Conservation (phyloP, 805 yeast species). For the Saccharomycopsis malanga region DNA sequence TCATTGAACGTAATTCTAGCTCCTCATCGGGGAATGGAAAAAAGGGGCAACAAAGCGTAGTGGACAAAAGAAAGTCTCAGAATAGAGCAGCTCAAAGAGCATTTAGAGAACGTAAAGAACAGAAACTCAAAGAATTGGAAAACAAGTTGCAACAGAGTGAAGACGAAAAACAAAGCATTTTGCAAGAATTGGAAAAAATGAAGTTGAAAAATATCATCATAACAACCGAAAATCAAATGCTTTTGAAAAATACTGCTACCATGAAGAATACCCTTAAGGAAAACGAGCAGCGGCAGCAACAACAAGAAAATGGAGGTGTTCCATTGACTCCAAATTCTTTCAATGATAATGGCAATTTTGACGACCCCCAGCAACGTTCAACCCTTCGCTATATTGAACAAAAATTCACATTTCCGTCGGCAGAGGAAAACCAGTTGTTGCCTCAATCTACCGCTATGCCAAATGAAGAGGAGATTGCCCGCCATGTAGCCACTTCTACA, state of each 20-base stretch:
- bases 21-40: not conserved
- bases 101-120: conserved; percentile 75
- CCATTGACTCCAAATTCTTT: conserved; percentile 1
- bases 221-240: conserved; percentile 53
- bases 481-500: not conserved
- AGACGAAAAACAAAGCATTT: conserved; percentile 40
- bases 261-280: not conserved
- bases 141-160: conserved; percentile 52
- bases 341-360: not conserved
- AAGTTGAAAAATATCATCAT: conserved; percentile 50
- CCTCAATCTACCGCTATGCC: not conserved
- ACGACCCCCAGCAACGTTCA: not conserved
- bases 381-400: not conserved
- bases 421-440: not conserved
- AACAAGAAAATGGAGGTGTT: not conserved
- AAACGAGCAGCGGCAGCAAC: not conserved
- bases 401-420: conserved; percentile 15
- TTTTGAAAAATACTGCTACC: conserved; percentile 31
- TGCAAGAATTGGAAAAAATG: conserved; percentile 43
- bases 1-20: not conserved
- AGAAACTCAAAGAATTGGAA: conserved; percentile 60
- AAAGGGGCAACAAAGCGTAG: conserved; percentile 24
- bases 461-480: not conserved
- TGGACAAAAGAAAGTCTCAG: conserved; percentile 62
- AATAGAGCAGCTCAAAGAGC: conserved; percentile 87